Evolutionary conservation across 345 rosid species (phyloP).

Genomic region (Salix koriyanagi): DNA sequence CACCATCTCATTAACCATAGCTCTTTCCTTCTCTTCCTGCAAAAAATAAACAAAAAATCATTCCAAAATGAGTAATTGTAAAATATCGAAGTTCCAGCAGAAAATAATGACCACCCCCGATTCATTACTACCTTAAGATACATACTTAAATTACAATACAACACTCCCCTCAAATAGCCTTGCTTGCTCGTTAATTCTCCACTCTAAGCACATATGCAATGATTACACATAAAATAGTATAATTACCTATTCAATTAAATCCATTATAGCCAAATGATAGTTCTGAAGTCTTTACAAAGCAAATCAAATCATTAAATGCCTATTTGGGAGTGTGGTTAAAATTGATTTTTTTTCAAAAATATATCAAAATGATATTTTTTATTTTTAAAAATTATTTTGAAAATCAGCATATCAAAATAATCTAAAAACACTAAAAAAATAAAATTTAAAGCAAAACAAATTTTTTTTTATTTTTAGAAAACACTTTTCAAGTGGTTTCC

Average conservation of each 20-base stretch:
- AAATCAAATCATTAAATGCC: background rate
- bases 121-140: background rate
- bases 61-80: background rate
- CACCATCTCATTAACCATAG: conserved; percentile 77
- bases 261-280: background rate
- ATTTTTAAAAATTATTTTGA: too few species aligned
- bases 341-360: too few species aligned
- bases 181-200: background rate
- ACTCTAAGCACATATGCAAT: background rate
- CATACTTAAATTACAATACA: background rate
- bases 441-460: too few species aligned
- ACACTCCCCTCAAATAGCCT: background rate
- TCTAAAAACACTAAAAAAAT: too few species aligned
- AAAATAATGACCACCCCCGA: background rate
- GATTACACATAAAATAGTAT: background rate
- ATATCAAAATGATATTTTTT: too few species aligned
- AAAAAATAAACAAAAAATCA: background rate
- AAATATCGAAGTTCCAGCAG: background rate
- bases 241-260: background rate
- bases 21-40: conserved; percentile 88
- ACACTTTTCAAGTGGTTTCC: too few species aligned
- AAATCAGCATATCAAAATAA: too few species aligned
- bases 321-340: too few species aligned
- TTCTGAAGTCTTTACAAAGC: background rate
- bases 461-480: too few species aligned